Evolutionary conservation across 768 basidiomycete genomes (phyloP).

Genomic region (Pleurotus eryngii): DNA sequence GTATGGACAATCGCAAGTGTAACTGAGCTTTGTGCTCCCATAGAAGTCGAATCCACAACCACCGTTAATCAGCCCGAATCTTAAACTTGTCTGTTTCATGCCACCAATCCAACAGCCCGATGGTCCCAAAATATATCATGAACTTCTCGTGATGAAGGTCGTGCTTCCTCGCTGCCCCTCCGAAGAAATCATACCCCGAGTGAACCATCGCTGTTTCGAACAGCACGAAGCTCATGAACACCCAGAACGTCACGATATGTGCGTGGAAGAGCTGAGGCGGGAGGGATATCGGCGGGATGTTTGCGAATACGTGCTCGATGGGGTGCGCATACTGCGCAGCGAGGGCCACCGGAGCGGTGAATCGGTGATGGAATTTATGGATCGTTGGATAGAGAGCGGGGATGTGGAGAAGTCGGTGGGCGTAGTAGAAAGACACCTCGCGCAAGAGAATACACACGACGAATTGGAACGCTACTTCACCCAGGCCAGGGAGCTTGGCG

Average conservation of each 20-base stretch:
- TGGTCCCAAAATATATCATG: conserved; percentile 20
- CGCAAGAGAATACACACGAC: conserved; percentile 18
- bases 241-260: conserved; percentile 25
- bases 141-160: conserved; percentile 27
- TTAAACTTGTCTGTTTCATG: not conserved
- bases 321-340: no score
- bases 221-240: conserved; percentile 21
- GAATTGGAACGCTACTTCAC: conserved; percentile 17
- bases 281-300: conserved; percentile 22
- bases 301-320: not conserved
- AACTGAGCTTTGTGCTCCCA: no score
- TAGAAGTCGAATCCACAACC: no score
- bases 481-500: conserved; percentile 13
- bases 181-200: conserved; percentile 25
- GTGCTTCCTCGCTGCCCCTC: conserved; percentile 19
- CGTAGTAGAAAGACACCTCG: conserved; percentile 27
- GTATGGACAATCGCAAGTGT: no score
- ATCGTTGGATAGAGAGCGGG: conserved; percentile 1
- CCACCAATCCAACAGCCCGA: conserved; percentile 21
- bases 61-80: no score
- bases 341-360: no score
- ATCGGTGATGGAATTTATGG: no score
- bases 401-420: conserved; percentile 24
- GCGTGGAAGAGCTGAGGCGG: conserved; percentile 20
- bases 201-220: conserved; percentile 24